Evolutionary conservation across 2,329 filamentous ascomycete genomes (phyloP).

Genomic region (Exophiala sp.): DNA sequence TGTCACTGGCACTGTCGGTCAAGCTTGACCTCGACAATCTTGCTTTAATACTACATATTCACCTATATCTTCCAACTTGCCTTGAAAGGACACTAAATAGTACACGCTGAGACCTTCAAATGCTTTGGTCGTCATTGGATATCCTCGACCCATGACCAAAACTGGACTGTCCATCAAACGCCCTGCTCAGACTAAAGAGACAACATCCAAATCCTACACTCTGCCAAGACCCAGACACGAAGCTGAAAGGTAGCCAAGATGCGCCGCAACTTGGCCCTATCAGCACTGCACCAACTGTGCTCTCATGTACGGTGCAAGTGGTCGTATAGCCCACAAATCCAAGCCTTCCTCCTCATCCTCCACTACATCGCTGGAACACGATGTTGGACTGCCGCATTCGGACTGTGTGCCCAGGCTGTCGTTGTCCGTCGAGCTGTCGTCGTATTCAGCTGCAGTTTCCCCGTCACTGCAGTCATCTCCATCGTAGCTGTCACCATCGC

Average conservation of each 20-base stretch:
- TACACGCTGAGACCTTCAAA: background rate
- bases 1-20: background rate
- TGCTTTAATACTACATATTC: constrained; percentile 6
- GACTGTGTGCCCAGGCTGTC: constrained; percentile 16
- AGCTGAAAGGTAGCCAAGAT: constrained; percentile 17
- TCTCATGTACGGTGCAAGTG: constrained; percentile 8
- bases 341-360: constrained; percentile 12
- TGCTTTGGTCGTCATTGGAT: no score
- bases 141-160: background rate
- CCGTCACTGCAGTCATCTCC: constrained; percentile 16
- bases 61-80: constrained; percentile 1
- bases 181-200: background rate
- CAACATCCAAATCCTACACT: background rate
- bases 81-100: background rate
- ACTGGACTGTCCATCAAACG: background rate
- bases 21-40: background rate
- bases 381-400: constrained; percentile 15
- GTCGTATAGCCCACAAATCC: constrained; percentile 22
- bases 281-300: background rate
- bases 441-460: constrained; percentile 17
- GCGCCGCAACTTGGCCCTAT: constrained; percentile 1
- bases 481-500: constrained; percentile 15
- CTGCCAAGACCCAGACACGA: constrained; percentile 13
- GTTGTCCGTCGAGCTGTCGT: constrained; percentile 22
- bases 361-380: background rate